phyloP scores from a whole-genome alignment of 176 grass and related monocot species.

The Aechmea fasciata region DNA sequence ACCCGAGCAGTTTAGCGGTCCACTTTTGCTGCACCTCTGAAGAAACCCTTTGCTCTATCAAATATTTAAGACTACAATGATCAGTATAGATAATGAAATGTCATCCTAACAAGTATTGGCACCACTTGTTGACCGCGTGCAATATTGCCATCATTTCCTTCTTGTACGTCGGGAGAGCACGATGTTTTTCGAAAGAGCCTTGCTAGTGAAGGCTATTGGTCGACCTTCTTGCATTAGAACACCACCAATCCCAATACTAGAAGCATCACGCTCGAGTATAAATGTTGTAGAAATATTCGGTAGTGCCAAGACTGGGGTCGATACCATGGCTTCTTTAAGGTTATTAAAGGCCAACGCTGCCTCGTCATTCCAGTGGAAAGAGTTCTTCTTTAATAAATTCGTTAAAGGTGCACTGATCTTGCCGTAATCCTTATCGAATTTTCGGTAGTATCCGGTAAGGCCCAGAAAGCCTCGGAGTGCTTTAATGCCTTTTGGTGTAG shows the following conservation, averaged over 20 bases:
- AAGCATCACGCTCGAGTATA: background rate
- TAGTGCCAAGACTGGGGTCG: background rate
- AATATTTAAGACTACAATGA: background rate
- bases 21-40: background rate
- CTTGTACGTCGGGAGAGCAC: background rate
- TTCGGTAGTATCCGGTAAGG: background rate
- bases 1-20: background rate
- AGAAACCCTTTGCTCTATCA: background rate
- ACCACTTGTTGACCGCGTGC: background rate
- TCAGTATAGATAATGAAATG: background rate
- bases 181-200: background rate
- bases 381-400: background rate
- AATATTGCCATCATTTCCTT: slow-evolving; percentile 3
- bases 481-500: background rate
- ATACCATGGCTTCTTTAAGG: background rate
- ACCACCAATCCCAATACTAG: background rate
- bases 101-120: background rate
- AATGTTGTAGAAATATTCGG: background rate
- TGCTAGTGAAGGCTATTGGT: background rate
- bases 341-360: background rate
- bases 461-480: background rate
- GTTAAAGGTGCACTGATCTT: background rate
- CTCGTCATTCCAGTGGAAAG: background rate
- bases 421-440: slow-evolving; percentile 2
- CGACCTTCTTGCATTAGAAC: background rate